A percentile compares a stretch with the other conserved stretches of the same genome.
Conservation (phyloP, 169 alveolate species). For the Plasmodium knowlesi region DNA sequence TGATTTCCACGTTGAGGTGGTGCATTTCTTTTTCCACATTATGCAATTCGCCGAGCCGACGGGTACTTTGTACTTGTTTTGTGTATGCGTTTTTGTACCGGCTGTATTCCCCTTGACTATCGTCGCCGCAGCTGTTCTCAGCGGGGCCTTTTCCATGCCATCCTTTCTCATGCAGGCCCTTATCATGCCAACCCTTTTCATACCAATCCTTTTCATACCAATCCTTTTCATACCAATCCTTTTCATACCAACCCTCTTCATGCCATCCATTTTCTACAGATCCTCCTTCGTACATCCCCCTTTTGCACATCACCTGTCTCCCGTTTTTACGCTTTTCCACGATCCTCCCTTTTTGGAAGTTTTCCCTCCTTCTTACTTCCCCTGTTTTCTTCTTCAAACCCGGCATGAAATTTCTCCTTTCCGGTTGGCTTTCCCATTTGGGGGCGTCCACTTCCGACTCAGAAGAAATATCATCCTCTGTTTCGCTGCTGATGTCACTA, state of each 20-base stretch:
- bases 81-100: not conserved
- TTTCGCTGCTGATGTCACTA: not conserved
- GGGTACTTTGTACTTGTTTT: not conserved
- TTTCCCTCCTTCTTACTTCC: not conserved
- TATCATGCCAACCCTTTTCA: no score
- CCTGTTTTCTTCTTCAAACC: not conserved
- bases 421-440: not conserved
- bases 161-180: no score
- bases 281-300: not conserved
- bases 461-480: not conserved
- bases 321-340: not conserved
- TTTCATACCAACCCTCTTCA: no score
- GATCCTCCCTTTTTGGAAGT: not conserved
- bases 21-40: constrained; percentile 13
- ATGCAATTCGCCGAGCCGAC: not conserved
- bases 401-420: not conserved
- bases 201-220: no score
- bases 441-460: not conserved
- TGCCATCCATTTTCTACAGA: not conserved
- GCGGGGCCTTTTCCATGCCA: not conserved
- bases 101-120: not conserved
- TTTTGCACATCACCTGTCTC: not conserved
- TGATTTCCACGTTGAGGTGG: not conserved
- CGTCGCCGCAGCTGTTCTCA: not conserved
- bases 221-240: no score